Evolutionary conservation across 768 basidiomycete species (phyloP).

Genomic region (Trametes elegans): DNA sequence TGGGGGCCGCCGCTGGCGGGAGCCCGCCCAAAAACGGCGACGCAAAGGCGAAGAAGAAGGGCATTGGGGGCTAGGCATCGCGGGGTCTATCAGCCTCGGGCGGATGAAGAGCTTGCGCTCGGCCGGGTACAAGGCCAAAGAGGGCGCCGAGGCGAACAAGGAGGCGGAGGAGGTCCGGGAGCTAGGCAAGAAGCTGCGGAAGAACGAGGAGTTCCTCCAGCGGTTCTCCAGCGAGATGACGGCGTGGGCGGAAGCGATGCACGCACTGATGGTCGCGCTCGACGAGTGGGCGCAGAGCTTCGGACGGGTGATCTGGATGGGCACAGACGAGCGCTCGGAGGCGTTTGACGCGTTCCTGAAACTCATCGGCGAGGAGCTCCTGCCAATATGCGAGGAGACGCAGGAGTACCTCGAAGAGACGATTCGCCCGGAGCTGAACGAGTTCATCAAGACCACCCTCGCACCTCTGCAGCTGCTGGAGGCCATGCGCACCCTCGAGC

Average conservation of each 20-base stretch:
- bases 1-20: slow-evolving; percentile 39
- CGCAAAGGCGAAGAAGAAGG: slow-evolving; percentile 37
- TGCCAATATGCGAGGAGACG: slow-evolving; percentile 42
- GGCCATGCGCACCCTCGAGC: slow-evolving; percentile 70
- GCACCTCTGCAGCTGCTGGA: slow-evolving; percentile 65
- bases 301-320: slow-evolving; percentile 52
- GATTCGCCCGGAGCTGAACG: slow-evolving; percentile 56
- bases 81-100: slow-evolving; percentile 54
- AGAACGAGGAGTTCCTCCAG: slow-evolving; percentile 55
- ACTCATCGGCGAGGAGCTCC: slow-evolving; percentile 16
- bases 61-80: slow-evolving; percentile 46
- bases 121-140: slow-evolving; percentile 33
- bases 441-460: slow-evolving; percentile 56
- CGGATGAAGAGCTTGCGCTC: slow-evolving; percentile 56
- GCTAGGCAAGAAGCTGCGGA: slow-evolving; percentile 56
- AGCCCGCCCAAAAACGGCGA: slow-evolving; percentile 30
- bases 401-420: slow-evolving; percentile 46
- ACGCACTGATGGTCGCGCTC: slow-evolving; percentile 47
- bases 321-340: slow-evolving; percentile 38
- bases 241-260: slow-evolving; percentile 59
- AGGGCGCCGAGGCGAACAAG: slow-evolving; percentile 35
- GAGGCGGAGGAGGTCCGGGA: slow-evolving; percentile 51
- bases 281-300: slow-evolving; percentile 65
- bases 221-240: slow-evolving; percentile 60
- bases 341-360: slow-evolving; percentile 57